Base-by-base conservation (phyloP, 2,329 filamentous ascomycete species). In the Byssochlamys sp. region DNA sequence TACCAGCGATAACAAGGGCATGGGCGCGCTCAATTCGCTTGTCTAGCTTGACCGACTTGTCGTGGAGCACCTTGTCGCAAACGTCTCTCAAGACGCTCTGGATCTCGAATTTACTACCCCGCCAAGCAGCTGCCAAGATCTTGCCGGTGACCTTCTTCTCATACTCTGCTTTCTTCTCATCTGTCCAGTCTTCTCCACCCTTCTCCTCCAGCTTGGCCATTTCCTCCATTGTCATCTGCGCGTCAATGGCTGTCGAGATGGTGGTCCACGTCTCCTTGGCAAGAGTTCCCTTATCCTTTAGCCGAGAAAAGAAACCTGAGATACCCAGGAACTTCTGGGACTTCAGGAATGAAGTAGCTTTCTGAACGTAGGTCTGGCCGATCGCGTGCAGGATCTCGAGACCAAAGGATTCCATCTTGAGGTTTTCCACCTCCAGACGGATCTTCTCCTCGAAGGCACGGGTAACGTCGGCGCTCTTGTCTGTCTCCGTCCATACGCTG, bases 181-280 rank as follows among this genome's bases (percentile, higher is more conserved):
- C 94, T 0, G 94, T 97, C 94, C 94, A 99, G 60, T 96, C 91
- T 57, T 96, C 94, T 54, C 94, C 94, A 55, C 92, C 94, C 68
- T 87, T 86, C 78, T 96, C 89, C 77, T 99, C 94, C 75, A 92
- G 81, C 73, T 92, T 91, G 56, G 91, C 91, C 94, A 99, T 97
- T 74, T 96, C 92, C 78, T 99, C 92, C 85, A 99, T 96, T 59
- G 91, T 96, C 79, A 96, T 88, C 78, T 99, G 94, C 27, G 94
- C 94, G 70, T 96, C 91, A 63, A 99, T 95, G 45, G 94, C 94
- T 55, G 90, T 95, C 62, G 86, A 91, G 70, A 99, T 96, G 29
- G 94, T 99, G 70, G 89, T 92, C 94, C 94, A 99, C 1, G 94
- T 97, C 70, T 99, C 94, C 80, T 97, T 97, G 67, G 95, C 91